Percentiles rank a stretch among this genome's conserved stretches.
Conservation (phyloP, 495 filamentous ascomycete species). For the Penicillium lagena region DNA sequence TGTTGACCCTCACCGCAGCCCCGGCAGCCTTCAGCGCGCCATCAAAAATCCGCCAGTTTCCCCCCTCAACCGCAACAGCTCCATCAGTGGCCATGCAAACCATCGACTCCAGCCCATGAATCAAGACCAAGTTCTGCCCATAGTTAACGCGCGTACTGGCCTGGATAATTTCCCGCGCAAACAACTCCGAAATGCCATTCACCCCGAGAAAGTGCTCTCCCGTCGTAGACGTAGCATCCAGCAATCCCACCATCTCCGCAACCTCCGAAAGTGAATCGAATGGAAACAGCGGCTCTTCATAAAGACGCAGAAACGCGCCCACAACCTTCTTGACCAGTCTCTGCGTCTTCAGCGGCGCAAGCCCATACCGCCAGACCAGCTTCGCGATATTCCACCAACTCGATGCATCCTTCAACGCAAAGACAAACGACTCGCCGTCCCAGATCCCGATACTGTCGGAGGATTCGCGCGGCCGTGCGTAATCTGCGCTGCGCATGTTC, state of each 20-base stretch:
- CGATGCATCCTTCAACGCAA: slow-evolving; percentile 48
- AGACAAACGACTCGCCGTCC: slow-evolving; percentile 75
- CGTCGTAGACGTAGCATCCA: slow-evolving; percentile 56
- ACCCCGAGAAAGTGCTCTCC: slow-evolving; percentile 61
- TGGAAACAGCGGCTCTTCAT: slow-evolving; percentile 76
- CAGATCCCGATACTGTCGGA: slow-evolving; percentile 65
- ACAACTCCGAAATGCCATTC: slow-evolving; percentile 61
- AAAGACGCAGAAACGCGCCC: slow-evolving; percentile 71
- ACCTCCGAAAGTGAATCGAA: slow-evolving; percentile 67
- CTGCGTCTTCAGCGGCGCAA: slow-evolving; percentile 67
- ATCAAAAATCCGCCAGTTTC: slow-evolving; percentile 94
- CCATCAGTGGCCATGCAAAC: slow-evolving; percentile 89
- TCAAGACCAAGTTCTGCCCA: slow-evolving; percentile 74
- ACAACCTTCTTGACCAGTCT: slow-evolving; percentile 66
- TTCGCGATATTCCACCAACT: slow-evolving; percentile 77
- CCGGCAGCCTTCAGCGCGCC: slow-evolving; percentile 63
- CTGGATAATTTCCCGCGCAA: slow-evolving; percentile 81
- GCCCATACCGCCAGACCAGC: slow-evolving; percentile 79
- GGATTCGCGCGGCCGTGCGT: slow-evolving; percentile 29
- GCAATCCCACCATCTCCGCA: slow-evolving; percentile 58
- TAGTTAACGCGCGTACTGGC: slow-evolving; percentile 94
- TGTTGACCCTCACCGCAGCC: slow-evolving; percentile 60
- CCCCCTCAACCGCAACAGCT: slow-evolving; percentile 70
- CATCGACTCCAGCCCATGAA: slow-evolving; percentile 89
- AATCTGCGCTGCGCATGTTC: slow-evolving; percentile 25